Evolutionary conservation across 2,329 filamentous ascomycete genomes (phyloP).

Genomic region (Juglanconis sp.): DNA sequence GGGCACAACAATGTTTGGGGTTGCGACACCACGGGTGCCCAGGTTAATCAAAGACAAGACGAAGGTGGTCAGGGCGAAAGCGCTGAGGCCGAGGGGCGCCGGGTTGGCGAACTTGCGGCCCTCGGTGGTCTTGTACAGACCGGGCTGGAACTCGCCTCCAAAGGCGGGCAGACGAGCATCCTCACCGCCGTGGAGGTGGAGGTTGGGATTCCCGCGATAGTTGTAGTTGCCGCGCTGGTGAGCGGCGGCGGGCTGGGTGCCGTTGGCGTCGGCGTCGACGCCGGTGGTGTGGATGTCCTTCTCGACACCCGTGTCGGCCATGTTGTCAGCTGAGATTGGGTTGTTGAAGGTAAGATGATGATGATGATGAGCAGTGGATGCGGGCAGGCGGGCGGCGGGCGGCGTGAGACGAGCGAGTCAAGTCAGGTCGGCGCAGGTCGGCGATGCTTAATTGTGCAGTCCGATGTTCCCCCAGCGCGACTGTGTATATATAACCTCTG

Average conservation of each 20-base stretch:
- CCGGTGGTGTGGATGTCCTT: constrained; percentile 15
- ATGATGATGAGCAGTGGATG: too few species aligned
- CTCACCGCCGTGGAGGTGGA: constrained; percentile 28
- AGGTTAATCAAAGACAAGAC: constrained; percentile 74
- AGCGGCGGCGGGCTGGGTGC: constrained; percentile 10
- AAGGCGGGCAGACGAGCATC: constrained; percentile 54
- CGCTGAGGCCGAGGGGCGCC: constrained; percentile 70
- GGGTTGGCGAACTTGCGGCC: constrained; percentile 77
- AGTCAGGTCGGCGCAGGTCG: too few species aligned
- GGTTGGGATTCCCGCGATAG: constrained; percentile 38
- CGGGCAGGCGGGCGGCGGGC: background rate
- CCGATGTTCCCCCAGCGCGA: too few species aligned
- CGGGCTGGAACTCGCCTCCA: constrained; percentile 71
- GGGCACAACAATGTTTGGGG: constrained; percentile 65
- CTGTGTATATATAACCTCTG: too few species aligned
- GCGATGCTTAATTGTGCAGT: too few species aligned
- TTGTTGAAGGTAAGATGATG: background rate
- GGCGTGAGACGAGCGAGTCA: too few species aligned
- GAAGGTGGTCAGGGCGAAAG: constrained; percentile 81
- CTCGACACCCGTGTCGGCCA: constrained; percentile 10
- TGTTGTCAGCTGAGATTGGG: background rate
- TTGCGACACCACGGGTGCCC: constrained; percentile 54
- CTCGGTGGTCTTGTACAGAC: constrained; percentile 60
- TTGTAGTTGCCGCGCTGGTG: constrained; percentile 31
- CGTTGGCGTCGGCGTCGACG: constrained; percentile 4